phyloP scores from a whole-genome alignment of 208 protist species.

The Trypanosoma melophagium region DNA sequence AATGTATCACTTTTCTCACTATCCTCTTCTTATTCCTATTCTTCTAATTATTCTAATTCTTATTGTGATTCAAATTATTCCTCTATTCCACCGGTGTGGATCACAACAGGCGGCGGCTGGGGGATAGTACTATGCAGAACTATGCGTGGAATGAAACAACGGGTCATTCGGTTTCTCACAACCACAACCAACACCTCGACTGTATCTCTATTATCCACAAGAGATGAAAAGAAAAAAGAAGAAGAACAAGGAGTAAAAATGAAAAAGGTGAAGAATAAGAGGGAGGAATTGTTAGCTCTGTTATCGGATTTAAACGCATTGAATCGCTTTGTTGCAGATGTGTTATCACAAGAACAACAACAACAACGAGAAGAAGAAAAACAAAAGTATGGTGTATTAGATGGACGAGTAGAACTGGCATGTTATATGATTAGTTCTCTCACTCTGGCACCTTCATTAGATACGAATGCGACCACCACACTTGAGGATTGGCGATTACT shows the following conservation, averaged over 20 bases:
- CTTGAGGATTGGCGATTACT: conserved; percentile 17
- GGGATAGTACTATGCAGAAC: background rate
- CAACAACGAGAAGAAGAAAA: conserved; percentile 2
- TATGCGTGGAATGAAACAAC: conserved; percentile 14
- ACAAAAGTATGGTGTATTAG: background rate
- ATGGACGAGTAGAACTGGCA: conserved; percentile 9
- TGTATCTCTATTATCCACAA: conserved; percentile 1
- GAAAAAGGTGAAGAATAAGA: background rate
- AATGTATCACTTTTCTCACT: conserved; percentile 11
- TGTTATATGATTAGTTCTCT: conserved; percentile 24
- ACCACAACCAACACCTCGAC: background rate
- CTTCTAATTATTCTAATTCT: background rate
- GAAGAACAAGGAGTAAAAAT: background rate
- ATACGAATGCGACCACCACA: background rate
- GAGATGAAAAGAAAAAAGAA: background rate
- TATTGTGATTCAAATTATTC: no score
- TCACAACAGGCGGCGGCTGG: no score
- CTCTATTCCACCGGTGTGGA: no score
- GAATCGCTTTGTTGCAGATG: no score
- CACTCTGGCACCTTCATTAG: conserved; percentile 8
- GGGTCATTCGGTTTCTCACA: background rate
- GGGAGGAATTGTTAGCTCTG: background rate
- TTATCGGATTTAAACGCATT: no score
- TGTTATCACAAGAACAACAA: background rate
- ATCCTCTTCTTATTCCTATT: no score